Conservation (phyloP, 805 yeast genomes). For the Kluyveromyces dobzhanskii region DNA sequence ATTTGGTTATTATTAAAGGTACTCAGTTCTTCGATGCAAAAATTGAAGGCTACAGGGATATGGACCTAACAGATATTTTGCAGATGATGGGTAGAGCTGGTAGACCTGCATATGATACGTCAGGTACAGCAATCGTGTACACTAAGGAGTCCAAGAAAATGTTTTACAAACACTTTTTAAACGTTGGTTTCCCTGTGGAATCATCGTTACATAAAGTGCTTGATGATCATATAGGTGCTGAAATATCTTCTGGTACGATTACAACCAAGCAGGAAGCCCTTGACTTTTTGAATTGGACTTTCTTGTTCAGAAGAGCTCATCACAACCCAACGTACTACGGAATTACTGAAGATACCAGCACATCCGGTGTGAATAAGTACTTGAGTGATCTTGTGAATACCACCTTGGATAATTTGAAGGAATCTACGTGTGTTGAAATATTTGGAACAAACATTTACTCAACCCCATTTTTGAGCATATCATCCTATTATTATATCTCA, state of each 20-base stretch:
- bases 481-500: constrained; percentile 88
- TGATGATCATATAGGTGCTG: constrained; percentile 93
- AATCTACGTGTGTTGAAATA: constrained; percentile 59
- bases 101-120: constrained; percentile 90
- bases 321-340: constrained; percentile 92
- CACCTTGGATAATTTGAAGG: constrained; percentile 56
- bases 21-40: constrained; percentile 93
- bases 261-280: constrained; percentile 88
- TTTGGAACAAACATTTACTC: constrained; percentile 44
- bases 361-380: constrained; percentile 49
- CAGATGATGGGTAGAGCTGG: constrained; percentile 99
- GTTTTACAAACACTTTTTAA: constrained; percentile 77
- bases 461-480: constrained; percentile 75
- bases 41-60: constrained; percentile 86
- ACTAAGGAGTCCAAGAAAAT: constrained; percentile 75
- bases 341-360: constrained; percentile 54
- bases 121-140: constrained; percentile 87
- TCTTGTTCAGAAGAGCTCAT: constrained; percentile 85
- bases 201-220: constrained; percentile 68
- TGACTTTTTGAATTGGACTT: constrained; percentile 93
- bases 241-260: constrained; percentile 88
- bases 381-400: constrained; percentile 59
- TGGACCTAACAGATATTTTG: constrained; percentile 91
- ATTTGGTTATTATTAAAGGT: constrained; percentile 94
- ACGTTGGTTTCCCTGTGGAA: constrained; percentile 95